phyloP scores from a whole-genome alignment of 2,329 filamentous ascomycete species.

The Fusarium protoensiforme region DNA sequence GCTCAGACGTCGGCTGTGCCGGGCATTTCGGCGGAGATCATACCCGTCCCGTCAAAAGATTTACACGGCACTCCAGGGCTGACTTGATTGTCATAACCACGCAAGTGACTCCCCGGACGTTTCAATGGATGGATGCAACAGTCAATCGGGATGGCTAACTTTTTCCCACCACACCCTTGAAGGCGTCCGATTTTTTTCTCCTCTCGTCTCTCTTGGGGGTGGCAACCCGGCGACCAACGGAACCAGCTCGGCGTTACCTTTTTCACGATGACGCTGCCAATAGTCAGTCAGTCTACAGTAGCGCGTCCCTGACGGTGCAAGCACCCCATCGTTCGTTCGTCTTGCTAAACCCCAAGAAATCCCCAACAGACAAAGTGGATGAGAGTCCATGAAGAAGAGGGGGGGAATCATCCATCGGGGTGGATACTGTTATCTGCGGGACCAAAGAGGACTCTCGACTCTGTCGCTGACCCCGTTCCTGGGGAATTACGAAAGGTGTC shows the following conservation, averaged over 20 bases:
- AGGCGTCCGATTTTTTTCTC: neutral
- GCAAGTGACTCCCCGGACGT: constrained; percentile 17
- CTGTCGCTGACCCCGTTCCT: constrained; percentile 33
- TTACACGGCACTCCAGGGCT: constrained; percentile 9
- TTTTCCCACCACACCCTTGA: neutral
- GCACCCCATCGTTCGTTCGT: constrained; percentile 12
- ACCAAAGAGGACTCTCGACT: constrained; percentile 21
- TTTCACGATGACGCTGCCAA: constrained; percentile 23
- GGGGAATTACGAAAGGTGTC: neutral
- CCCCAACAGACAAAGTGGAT: constrained; percentile 25
- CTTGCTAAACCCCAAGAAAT: constrained; percentile 27
- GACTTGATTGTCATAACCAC: neutral
- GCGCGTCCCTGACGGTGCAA: constrained; percentile 9
- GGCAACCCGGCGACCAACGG: constrained; percentile 15
- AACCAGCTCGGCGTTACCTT: constrained; percentile 34
- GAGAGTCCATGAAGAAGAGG: constrained; percentile 4
- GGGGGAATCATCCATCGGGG: neutral
- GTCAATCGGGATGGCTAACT: constrained; percentile 2
- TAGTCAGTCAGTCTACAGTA: constrained; percentile 19
- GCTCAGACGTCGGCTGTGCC: constrained; percentile 4
- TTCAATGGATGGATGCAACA: constrained; percentile 23
- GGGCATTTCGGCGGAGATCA: neutral
- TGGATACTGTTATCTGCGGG: constrained; percentile 8
- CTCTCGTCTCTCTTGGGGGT: neutral
- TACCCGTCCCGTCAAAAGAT: constrained; percentile 7